Evolutionary conservation across 108 stramenopile species (phyloP), one percentile per base, ranked within the genome.

Genomic region (Craspedostauros australis): DNA sequence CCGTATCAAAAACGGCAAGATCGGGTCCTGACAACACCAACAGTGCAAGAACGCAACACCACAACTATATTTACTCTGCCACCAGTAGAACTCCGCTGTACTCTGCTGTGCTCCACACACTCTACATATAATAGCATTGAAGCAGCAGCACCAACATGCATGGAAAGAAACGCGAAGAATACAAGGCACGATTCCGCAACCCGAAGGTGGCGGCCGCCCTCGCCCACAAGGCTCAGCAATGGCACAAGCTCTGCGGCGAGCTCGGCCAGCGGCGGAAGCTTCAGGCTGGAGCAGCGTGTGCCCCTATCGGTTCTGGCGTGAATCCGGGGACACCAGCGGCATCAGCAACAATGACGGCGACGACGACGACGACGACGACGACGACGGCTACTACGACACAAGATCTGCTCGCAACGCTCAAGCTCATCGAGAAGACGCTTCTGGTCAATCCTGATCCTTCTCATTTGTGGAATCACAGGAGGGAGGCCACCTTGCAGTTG

Each of bases 391-490:
- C 68, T 16, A 62, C 45, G 26, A 45, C 34, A n/a, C n/a, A n/a
- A 52, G 44, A 2, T 69, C 64, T 8, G 59, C 70, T 26, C 54
- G 53, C 23, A 62, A 70, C 79, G 21, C 45, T 91, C 46, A 43
- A 54, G 25, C 54, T 98, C 24, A 55, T 80, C 0, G 88, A 80
- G 44, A 94, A 95, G 64, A 64, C 95, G 20, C 55, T 96, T 18
- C 50, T 66, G 42, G 79, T 95, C 14, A 97, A 97, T 60, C 95
- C 98, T 1, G 96, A 97, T 75, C 92, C 91, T 48, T 73, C 77
- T 28, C 68, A 94, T 62, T 74, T 99, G 39, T 99, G 98, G 98
- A 99, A 97, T 69, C 70, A 84, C 47, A 93, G 98, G 11, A 73
- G 94, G 31, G 95, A 96, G 64, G 57, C 75, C 34, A 31, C 91